A percentile compares a stretch with the other conserved stretches of the same genome.
phyloP scores from a whole-genome alignment of 768 basidiomycete species.

The Gloeophyllum trabeum region DNA sequence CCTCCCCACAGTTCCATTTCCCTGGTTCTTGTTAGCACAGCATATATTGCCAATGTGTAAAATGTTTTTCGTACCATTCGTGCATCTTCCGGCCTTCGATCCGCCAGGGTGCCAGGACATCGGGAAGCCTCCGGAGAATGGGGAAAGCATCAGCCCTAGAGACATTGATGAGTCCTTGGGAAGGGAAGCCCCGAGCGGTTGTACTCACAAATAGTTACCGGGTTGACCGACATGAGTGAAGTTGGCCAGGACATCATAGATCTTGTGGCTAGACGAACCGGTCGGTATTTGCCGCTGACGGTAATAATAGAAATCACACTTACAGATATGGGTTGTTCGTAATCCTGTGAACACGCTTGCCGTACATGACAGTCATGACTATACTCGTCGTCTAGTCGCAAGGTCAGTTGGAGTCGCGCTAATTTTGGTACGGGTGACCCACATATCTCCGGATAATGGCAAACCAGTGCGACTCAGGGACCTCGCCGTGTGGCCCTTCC shows the following conservation, averaged over 20 bases:
- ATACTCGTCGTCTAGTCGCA: slow-evolving; percentile 16
- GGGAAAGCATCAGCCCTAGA: slow-evolving; percentile 16
- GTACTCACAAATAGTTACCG: slow-evolving; percentile 15
- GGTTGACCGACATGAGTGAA: slow-evolving; percentile 14
- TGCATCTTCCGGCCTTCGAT: slow-evolving; percentile 15
- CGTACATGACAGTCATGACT: slow-evolving; percentile 15
- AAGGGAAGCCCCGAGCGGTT: not conserved
- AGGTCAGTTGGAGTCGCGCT: not conserved
- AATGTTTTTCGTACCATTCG: slow-evolving; percentile 14
- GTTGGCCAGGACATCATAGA: slow-evolving; percentile 16
- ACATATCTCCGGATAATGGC: slow-evolving; percentile 18
- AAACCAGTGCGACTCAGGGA: slow-evolving; percentile 19
- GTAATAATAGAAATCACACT: not conserved
- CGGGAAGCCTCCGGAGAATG: slow-evolving; percentile 15
- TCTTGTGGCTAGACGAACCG: slow-evolving; percentile 12
- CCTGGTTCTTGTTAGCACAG: no score
- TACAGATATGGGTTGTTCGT: slow-evolving; percentile 11
- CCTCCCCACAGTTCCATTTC: slow-evolving; percentile 18
- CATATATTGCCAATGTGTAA: no score
- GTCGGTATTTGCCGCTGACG: not conserved
- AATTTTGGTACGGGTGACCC: slow-evolving; percentile 1
- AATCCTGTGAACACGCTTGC: slow-evolving; percentile 13
- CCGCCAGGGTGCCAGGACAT: slow-evolving; percentile 16
- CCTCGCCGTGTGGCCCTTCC: slow-evolving; percentile 9
- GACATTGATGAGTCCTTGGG: not conserved